Base-by-base conservation (phyloP, 2,329 filamentous ascomycete species). In the Arthrobotrys iridis region DNA sequence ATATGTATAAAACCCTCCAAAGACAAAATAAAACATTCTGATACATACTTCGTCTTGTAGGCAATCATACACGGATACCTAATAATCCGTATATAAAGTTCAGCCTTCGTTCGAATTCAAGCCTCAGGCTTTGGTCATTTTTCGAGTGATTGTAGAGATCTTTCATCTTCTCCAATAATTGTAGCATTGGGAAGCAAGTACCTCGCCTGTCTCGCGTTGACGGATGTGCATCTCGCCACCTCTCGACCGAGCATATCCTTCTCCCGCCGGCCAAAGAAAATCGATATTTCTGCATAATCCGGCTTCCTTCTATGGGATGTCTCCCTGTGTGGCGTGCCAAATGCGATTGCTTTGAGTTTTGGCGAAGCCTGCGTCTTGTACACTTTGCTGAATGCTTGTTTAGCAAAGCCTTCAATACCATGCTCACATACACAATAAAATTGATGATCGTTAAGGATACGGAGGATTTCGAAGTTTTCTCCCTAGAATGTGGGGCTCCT, bases 281-380 rank as follows among this genome's bases (percentile, higher is more conserved):
- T 57, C 22, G 50, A 37, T 40, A 40, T 26, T 10, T 52, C 26
- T 11, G 8, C 26, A 20, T 33, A 33, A 1, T 52, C 46, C 6
- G 26, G 46, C 7, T 7, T 15, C 13, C 4, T 3, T 18, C 26
- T 26, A 13, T 4, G 2, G 10, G 26, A 26, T 26, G 8, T 6
- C 15, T 8, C 1, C 40, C 2, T 35, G 33, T 35, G 5, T 8
- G 48, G 26, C 18, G 50, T 24, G n/a, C 50, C 50, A n/a, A 57
- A 40, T 24, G 50, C 50, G 15, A 57, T 57, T 13, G 50, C 50
- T 8, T 40, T 57, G 8, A 57, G 20, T 24, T 26, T 57, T 37
- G 35, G n/a, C 2, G 30, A 41, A 26, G 50, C 2, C 1, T 24
- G 11, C 13, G 15, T 30, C 6, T n/a, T 5, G 15, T 57, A 57